A percentile compares a stretch with the other conserved stretches of the same genome.
These are phyloP conservation scores for Globisporangium carolinianum DNA, from an alignment of 352 stramenopile genomes.

Conservation along the genomic window DNA sequence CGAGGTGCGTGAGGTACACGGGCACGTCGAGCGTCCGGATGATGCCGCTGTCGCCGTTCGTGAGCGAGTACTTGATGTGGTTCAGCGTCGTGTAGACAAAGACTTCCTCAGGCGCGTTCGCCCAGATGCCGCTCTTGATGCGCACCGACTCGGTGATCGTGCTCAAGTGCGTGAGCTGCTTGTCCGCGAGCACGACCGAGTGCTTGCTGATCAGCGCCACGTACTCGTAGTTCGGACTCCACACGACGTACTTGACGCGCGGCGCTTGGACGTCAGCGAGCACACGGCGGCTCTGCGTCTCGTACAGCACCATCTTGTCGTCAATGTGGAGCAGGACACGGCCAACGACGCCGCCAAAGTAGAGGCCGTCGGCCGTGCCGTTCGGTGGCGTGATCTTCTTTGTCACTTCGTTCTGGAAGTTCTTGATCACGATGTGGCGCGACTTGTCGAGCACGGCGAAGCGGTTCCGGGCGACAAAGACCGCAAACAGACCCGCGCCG, in stretches of 20 bases:
- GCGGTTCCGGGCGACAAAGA: constrained; percentile 97
- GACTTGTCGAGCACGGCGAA: constrained; percentile 98
- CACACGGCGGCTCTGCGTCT: constrained; percentile 95
- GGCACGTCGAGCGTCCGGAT: constrained; percentile 97
- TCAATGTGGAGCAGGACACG: constrained; percentile 95
- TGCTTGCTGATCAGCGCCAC: constrained; percentile 98
- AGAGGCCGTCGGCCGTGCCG: constrained; percentile 92
- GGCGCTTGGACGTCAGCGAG: constrained; percentile 94
- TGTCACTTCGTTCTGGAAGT: constrained; percentile 98
- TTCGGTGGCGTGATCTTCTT: constrained; percentile 97
- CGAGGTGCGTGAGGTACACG: constrained; percentile 95
- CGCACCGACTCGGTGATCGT: constrained; percentile 96
- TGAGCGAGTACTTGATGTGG: constrained; percentile 92
- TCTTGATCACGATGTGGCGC: constrained; percentile 97
- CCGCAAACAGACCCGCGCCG: constrained; percentile 91
- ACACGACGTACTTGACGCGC: constrained; percentile 97
- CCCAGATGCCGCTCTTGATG: constrained; percentile 93
- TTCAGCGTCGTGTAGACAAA: constrained; percentile 98
- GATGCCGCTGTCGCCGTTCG: constrained; percentile 94
- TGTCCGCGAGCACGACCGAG: constrained; percentile 95
- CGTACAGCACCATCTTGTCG: constrained; percentile 98
- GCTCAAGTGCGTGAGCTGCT: constrained; percentile 96
- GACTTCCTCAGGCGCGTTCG: constrained; percentile 87
- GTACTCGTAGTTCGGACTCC: constrained; percentile 95
- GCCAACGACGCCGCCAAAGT: constrained; percentile 96